Evolutionary conservation across 441 rosid genomes (phyloP), one percentile per base, ranked within the genome.

Genomic region (Croton laevigatus): DNA sequence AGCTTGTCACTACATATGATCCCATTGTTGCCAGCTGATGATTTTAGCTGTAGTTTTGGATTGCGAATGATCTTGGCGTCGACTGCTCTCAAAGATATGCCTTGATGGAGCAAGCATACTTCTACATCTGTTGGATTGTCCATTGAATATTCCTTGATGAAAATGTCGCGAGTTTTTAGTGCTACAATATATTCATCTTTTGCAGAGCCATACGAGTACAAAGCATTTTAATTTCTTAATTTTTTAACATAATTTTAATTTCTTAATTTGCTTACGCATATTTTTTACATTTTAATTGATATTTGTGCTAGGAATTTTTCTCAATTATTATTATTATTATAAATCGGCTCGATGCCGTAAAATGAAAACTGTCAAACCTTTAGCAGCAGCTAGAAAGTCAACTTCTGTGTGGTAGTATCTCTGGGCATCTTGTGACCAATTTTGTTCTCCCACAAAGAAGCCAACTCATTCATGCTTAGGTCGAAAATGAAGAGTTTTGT

Each of bases 401-500:
- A 72, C 54, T 60, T 85, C 88, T 0, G 85, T 27, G 71, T 40
- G 65, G 79, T 16, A 4, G 83, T 81, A 8, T 60, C 61, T 42
- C 88, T 71, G 22, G 83, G 85, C 52, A 85, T 79, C 55, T 70
- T 69, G 34, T 76, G 68, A 4, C 85, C 88, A 32, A 82, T 75
- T 74, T 81, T 85, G 70, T 34, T 49, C 71, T 82, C 88, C 88
- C 88, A 85, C 19, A 81, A 42, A 49, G 83, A 58, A 3, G 88
- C 88, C 45, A 85, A 82, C 65, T 85, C 83, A 3, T 82, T 85
- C 63, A 82, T 81, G 81, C 62, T 78, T 65, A 68, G 88, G 86
- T 66, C 81, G 72, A 49, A 82, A 85, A 75, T 85, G 86, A 22
- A 85, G 77, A 3, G 68, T 55, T 59, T 77, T 85, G 71, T 85